A percentile compares a stretch with the other conserved stretches of the same genome.
Conservation (phyloP, 495 filamentous ascomycete genomes). For the Tuber aestivum region DNA sequence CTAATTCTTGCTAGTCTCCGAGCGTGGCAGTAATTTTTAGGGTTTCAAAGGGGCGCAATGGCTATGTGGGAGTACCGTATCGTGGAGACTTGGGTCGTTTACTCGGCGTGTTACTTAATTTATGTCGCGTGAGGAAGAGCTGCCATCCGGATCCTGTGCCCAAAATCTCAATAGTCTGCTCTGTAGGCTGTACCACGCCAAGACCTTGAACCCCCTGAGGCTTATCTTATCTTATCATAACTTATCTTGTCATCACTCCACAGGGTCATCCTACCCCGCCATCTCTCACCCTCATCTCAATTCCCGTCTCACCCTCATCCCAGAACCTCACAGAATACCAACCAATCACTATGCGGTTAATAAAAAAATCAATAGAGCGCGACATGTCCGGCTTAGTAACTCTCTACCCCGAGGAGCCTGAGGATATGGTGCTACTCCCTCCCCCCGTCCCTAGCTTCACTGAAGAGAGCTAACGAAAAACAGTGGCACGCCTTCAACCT, state of each 20-base stretch:
- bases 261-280: slow-evolving; percentile 7
- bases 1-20: not conserved
- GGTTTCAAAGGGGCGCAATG: not conserved
- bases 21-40: not conserved
- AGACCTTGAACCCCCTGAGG: not conserved
- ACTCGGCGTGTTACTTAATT: no score
- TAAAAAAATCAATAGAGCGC: slow-evolving; percentile 31
- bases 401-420: slow-evolving; percentile 80
- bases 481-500: slow-evolving; percentile 98
- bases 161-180: not conserved
- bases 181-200: not conserved
- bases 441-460: slow-evolving; percentile 7
- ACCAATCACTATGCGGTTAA: slow-evolving; percentile 20
- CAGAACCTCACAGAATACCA: not conserved
- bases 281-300: not conserved
- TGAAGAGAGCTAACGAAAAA: slow-evolving; percentile 1
- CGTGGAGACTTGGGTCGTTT: not conserved
- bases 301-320: not conserved
- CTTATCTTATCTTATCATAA: slow-evolving; percentile 18
- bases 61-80: not conserved
- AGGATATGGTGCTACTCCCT: slow-evolving; percentile 72
- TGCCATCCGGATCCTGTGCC: no score
- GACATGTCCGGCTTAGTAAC: slow-evolving; percentile 58
- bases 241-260: slow-evolving; percentile 13
- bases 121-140: no score